Evolutionary conservation across 495 filamentous ascomycete species (phyloP).

Genomic region (Aspergillus campestris): DNA sequence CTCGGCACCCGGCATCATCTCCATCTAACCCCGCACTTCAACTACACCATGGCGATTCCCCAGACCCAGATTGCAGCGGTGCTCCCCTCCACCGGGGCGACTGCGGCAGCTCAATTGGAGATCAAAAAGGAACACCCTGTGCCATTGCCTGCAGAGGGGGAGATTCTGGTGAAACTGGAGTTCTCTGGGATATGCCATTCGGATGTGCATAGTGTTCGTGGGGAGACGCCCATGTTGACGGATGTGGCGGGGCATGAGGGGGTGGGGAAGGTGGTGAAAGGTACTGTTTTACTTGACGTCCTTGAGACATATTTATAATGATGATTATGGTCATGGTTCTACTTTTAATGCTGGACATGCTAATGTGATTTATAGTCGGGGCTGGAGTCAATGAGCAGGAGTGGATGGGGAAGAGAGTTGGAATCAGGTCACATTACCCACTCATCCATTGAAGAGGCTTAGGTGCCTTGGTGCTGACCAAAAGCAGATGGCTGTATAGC

Average conservation of each 20-base stretch:
- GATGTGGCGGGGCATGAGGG: slow-evolving; percentile 40
- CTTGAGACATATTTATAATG: neutral
- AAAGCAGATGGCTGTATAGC: slow-evolving; percentile 35
- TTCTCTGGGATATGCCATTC: slow-evolving; percentile 38
- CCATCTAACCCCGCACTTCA: neutral
- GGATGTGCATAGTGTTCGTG: slow-evolving; percentile 35
- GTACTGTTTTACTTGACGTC: slow-evolving; percentile 12
- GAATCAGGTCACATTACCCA: slow-evolving; percentile 24
- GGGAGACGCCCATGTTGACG: slow-evolving; percentile 39
- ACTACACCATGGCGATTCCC: slow-evolving; percentile 18
- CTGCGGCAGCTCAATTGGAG: slow-evolving; percentile 16
- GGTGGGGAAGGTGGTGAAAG: slow-evolving; percentile 30
- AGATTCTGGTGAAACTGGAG: slow-evolving; percentile 34
- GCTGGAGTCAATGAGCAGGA: slow-evolving; percentile 16
- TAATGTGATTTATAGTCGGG: slow-evolving; percentile 18
- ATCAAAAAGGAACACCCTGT: slow-evolving; percentile 25
- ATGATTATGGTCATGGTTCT: too few relatives aligned
- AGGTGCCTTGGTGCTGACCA: neutral
- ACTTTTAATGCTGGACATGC: neutral
- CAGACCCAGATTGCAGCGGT: slow-evolving; percentile 31
- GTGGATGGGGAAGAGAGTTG: slow-evolving; percentile 31
- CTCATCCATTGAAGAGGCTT: neutral
- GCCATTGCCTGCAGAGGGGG: slow-evolving; percentile 24
- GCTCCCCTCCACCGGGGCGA: slow-evolving; percentile 18
- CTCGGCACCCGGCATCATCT: too few relatives aligned